Percentiles rank a stretch among this genome's conserved stretches.
phyloP scores from a whole-genome alignment of 495 filamentous ascomycete genomes.

The Lasiosphaeria hispida region DNA sequence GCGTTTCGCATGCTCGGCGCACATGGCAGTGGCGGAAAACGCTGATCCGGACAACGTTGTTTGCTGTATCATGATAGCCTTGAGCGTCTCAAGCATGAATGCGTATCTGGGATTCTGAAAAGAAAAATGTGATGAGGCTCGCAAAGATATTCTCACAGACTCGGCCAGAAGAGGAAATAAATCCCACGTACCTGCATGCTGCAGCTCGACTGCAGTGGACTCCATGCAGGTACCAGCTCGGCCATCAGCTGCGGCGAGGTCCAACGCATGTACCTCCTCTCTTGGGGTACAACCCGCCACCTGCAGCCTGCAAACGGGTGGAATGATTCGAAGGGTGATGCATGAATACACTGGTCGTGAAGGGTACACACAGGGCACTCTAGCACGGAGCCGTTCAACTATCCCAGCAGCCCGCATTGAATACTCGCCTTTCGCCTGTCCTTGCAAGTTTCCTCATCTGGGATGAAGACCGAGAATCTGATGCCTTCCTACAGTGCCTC shows the following conservation, averaged over 20 bases:
- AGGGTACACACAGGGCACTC: too few relatives aligned
- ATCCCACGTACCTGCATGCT: conserved; percentile 28
- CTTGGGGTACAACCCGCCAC: conserved; percentile 1
- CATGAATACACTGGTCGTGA: too few relatives aligned
- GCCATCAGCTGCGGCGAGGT: conserved; percentile 4
- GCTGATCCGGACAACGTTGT: too few relatives aligned
- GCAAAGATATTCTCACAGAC: conserved; percentile 10
- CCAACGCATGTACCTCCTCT: conserved; percentile 8
- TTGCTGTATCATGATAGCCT: too few relatives aligned
- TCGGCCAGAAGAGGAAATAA: conserved; percentile 10
- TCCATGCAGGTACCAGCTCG: conserved; percentile 18
- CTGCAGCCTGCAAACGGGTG: background rate
- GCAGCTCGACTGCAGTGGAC: conserved; percentile 17
- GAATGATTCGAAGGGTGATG: too few relatives aligned
- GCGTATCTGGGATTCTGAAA: background rate
- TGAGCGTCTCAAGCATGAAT: too few relatives aligned
- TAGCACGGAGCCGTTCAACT: background rate
- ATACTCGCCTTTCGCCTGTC: background rate
- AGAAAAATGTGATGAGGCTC: conserved; percentile 14
- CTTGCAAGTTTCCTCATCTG: conserved; percentile 19
- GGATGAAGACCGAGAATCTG: conserved; percentile 15
- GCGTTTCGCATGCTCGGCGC: too few relatives aligned
- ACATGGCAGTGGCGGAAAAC: too few relatives aligned
- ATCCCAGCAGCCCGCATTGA: conserved; percentile 20
- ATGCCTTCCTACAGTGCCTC: background rate